Percentiles rank a stretch among this genome's conserved stretches.
Evolutionary conservation across 163 green algal species (phyloP).

Genomic region (Prototheca wickerhamii): DNA sequence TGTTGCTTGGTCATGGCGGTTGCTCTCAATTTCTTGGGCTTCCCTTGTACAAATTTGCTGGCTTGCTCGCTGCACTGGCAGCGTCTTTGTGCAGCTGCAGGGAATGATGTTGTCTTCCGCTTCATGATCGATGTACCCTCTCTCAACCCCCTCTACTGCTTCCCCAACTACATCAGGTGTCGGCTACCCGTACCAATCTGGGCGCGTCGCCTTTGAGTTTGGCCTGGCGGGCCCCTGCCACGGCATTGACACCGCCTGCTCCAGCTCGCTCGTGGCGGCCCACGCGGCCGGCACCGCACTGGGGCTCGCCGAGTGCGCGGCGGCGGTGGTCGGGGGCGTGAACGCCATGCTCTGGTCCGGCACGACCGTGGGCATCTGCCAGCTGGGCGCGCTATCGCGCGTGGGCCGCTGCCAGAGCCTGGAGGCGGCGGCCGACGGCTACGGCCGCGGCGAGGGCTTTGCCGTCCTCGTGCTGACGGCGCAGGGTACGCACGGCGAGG

Average conservation of each 20-base stretch:
- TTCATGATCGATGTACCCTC: too few species aligned
- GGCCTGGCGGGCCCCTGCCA: conserved; percentile 55
- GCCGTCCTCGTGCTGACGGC: conserved; percentile 27
- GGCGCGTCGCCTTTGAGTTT: conserved; percentile 59
- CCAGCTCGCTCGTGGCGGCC: conserved; percentile 55
- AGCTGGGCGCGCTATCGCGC: conserved; percentile 36
- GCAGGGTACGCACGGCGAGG: conserved; percentile 12
- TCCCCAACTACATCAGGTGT: conserved; percentile 13
- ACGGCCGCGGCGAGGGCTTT: conserved; percentile 44
- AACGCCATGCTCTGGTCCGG: conserved; percentile 44
- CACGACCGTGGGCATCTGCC: conserved; percentile 34
- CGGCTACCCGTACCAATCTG: conserved; percentile 34
- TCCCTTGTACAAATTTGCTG: too few species aligned
- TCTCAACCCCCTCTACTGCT: too few species aligned
- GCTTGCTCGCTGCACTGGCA: too few species aligned
- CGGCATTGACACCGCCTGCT: conserved; percentile 79
- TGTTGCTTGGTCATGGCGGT: too few species aligned
- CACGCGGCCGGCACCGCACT: conserved; percentile 41
- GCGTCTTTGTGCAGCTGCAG: too few species aligned
- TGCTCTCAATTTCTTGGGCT: too few species aligned
- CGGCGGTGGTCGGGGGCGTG: conserved; percentile 46
- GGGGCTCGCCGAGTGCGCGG: neutral
- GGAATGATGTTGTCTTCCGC: too few species aligned
- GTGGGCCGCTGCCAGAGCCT: conserved; percentile 49
- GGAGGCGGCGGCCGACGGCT: conserved; percentile 50